phyloP scores from a whole-genome alignment of 2,329 filamentous ascomycete species.

The Aspergillus nomiae region DNA sequence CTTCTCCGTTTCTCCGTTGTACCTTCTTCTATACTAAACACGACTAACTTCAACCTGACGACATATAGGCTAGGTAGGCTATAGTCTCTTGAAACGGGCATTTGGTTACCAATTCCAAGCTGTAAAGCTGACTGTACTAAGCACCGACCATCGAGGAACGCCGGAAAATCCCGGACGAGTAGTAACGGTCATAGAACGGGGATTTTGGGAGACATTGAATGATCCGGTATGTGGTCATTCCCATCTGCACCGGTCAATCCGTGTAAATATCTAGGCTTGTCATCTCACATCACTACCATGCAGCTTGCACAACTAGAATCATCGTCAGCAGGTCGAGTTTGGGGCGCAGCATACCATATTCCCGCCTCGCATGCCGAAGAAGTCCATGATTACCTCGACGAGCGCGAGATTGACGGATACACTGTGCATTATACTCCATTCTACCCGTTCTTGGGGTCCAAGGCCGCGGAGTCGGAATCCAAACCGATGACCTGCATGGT shows the following conservation, averaged over 20 bases:
- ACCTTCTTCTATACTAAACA: not conserved
- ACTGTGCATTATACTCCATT: slow-evolving; percentile 90
- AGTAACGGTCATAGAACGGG: slow-evolving; percentile 83
- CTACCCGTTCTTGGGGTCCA: slow-evolving; percentile 55
- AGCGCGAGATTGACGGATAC: slow-evolving; percentile 97
- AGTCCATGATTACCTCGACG: slow-evolving; percentile 88
- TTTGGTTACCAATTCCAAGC: slow-evolving; percentile 7
- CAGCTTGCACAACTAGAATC: slow-evolving; percentile 40
- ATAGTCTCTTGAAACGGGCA: slow-evolving; percentile 10
- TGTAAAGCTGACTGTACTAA: slow-evolving; percentile 40
- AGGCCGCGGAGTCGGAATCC: not conserved
- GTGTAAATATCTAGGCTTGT: not conserved
- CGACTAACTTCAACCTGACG: not conserved
- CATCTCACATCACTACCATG: not conserved
- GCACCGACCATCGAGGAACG: slow-evolving; percentile 92
- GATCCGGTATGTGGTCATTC: slow-evolving; percentile 56
- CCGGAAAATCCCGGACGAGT: slow-evolving; percentile 85
- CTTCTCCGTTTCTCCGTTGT: not conserved
- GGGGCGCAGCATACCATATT: slow-evolving; percentile 93
- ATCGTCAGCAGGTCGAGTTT: slow-evolving; percentile 60
- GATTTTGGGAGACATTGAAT: slow-evolving; percentile 75
- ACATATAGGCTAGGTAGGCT: slow-evolving; percentile 34
- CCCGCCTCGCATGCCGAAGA: slow-evolving; percentile 69
- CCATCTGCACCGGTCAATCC: not conserved
- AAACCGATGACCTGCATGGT: slow-evolving; percentile 64